A percentile compares a stretch with the other conserved stretches of the same genome.
Conservation (phyloP, 106 monocot species). For the Cymbidium sinense region DNA sequence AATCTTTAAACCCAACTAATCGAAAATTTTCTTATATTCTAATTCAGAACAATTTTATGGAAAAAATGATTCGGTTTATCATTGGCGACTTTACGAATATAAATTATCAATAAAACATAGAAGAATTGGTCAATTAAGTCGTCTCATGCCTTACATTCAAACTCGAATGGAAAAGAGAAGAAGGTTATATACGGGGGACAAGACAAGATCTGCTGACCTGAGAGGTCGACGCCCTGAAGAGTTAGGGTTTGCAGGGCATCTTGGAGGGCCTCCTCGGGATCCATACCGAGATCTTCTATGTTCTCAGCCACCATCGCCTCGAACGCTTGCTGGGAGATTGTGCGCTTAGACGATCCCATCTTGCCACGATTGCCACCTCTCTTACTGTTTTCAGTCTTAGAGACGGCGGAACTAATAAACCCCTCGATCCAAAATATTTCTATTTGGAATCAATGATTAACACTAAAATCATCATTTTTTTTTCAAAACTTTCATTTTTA, state of each 20-base stretch:
- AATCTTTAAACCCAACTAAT: background rate
- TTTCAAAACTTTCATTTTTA: no score
- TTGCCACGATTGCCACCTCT: background rate
- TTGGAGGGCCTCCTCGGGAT: slow-evolving; percentile 68
- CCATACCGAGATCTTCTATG: slow-evolving; percentile 93
- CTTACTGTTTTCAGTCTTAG: background rate
- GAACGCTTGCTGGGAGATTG: slow-evolving; percentile 88
- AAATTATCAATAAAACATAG: background rate
- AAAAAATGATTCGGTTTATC: background rate
- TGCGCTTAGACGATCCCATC: slow-evolving; percentile 24
- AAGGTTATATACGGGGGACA: no score
- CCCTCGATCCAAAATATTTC: no score
- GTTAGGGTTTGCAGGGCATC: slow-evolving; percentile 66
- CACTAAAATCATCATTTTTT: no score
- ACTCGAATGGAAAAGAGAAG: no score
- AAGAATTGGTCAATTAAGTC: background rate
- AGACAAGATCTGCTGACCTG: slow-evolving; percentile 29
- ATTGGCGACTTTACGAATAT: background rate
- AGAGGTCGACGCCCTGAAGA: slow-evolving; percentile 69
- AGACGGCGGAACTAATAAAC: background rate
- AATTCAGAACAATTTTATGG: background rate
- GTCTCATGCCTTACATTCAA: background rate
- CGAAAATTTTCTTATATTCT: background rate
- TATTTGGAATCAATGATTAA: no score
- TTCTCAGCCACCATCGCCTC: slow-evolving; percentile 82